These are phyloP conservation scores for Umbilicus rupestris DNA, from an alignment of 164 flowering plant genomes.

Conservation along the genomic window DNA sequence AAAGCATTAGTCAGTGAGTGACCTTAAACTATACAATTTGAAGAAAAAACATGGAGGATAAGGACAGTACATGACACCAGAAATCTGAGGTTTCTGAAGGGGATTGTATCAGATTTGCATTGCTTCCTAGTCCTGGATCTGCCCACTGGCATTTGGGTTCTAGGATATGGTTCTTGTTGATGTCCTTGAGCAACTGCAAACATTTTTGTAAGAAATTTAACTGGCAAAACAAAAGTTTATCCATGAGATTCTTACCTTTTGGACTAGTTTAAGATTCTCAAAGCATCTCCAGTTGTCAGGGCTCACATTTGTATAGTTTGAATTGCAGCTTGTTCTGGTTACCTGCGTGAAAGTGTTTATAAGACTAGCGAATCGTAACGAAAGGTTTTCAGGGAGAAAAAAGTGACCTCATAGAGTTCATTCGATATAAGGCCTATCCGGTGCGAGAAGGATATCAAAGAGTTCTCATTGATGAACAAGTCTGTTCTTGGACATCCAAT, in stretches of 20 bases:
- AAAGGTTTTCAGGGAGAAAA: not conserved
- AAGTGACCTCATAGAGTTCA: slow-evolving; percentile 2
- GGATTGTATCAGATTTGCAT: not conserved
- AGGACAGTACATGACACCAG: slow-evolving; percentile 14
- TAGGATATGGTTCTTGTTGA: slow-evolving; percentile 13
- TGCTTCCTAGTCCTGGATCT: slow-evolving; percentile 4
- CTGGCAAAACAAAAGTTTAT: too few relatives aligned
- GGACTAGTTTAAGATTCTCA: slow-evolving; percentile 11
- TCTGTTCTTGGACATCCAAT: slow-evolving; percentile 11
- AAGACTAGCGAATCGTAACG: too few relatives aligned
- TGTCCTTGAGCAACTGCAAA: slow-evolving; percentile 11
- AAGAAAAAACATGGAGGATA: not conserved
- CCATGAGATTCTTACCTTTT: slow-evolving; percentile 9
- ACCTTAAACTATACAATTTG: not conserved
- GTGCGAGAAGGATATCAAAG: not conserved
- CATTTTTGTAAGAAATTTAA: not conserved
- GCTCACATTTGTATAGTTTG: slow-evolving; percentile 17
- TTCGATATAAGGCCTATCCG: slow-evolving; percentile 10
- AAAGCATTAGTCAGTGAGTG: not conserved
- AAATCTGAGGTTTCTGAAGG: not conserved
- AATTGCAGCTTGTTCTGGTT: slow-evolving; percentile 16
- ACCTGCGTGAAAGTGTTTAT: slow-evolving; percentile 11
- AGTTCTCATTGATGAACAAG: not conserved
- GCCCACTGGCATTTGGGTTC: slow-evolving; percentile 19
- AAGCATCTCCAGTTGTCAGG: slow-evolving; percentile 15